Evolutionary conservation across 345 rosid genomes (phyloP), one percentile per base, ranked within the genome.

Genomic region (Mallotus nudiflorus): DNA sequence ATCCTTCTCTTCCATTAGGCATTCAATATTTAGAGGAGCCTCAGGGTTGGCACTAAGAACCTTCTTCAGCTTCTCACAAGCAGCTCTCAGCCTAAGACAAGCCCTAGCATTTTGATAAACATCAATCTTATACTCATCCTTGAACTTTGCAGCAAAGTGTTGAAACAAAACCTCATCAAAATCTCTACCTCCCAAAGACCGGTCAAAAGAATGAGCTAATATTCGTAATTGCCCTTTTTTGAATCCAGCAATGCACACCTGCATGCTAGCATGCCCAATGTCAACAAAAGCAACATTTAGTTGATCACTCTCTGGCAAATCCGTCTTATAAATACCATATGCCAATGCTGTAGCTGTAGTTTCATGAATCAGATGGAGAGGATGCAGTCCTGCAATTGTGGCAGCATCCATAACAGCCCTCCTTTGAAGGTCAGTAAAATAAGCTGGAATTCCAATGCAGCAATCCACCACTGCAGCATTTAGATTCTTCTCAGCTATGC

Each of bases 1-100:
- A 75, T 95, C 99, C 79, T 90, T 95, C 80, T 95, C 99, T 14
- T 92, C 98, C 97, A 95, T 95, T 70, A 95, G 72, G 80, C 99
- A 95, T 72, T 95, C 99, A 22, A 95, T 86, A 77, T 89, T 86
- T 70, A 95, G 60, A 28, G 99, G 99, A 1, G 97, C 91, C 82
- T 73, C 85, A 0, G 99, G 96, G 73, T 95, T 95, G 27, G 99
- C 99, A 75, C 99, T 95, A 12, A 95, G 88, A 61, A 95, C 86
- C 79, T 95, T 95, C 82, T 95, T 95, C 70, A 95, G 74, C 82
- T 95, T 95, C 84, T 92, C 99, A 82, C 95, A 89, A 6, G 83
- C 90, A 58, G 90, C 90, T 58, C 97, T 82, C 12, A 95, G 88
- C 77, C 99, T 84, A 27, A 92, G 86, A 75, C 86, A 84, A 44